Base-by-base conservation (phyloP, 1,139 yeast species). In the Lodderomyces orthopsilosis region DNA sequence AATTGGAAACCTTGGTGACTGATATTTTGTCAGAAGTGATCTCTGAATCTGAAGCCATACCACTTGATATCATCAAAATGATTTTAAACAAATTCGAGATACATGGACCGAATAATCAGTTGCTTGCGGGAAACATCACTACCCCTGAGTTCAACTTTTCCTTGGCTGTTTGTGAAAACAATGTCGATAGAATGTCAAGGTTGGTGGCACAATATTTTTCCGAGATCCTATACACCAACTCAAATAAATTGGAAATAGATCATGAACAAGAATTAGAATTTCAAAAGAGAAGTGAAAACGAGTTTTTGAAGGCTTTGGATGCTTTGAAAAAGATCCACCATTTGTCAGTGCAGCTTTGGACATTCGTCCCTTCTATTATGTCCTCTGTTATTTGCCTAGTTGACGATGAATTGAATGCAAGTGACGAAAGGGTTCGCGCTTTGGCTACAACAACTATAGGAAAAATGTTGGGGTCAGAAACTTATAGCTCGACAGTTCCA, bases 131-230 rank as follows among this genome's bases (percentile, higher is more conserved):
- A 49, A 15, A 46, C 49, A 63, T 65, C 14, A 62, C 59, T 45
- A 75, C 68, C 51, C 83, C 86, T 0, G 89, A 86, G 0, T 83
- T 85, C 57, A 78, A 75, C 40, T 74, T 89, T 51, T 81, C 93
- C 5, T 62, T 85, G 36, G 70, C 78, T 13, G 74, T 91, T 4
- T 88, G 96, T 58, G 83, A 80, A 47, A 70, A 78, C 2, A 87
- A 88, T 54, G 63, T 82, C 1, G 95, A 87, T 52, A 70, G 91
- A 49, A 75, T 91, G 76, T 80, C 94, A 10, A 76, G 95, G 50
- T 81, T 82, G 51, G 74, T 87, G 23, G 87, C 95, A 4, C 91
- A 84, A 56, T 84, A 83, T 55, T 86, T 89, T 52, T 83, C 95
- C 0, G 96, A 88, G 55, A 70, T 83, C 49, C 62, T 90, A 4